These are phyloP conservation scores for Backusella westeae DNA, from an alignment of 192 early-diverging fungal genomes.

Conservation along the genomic window DNA sequence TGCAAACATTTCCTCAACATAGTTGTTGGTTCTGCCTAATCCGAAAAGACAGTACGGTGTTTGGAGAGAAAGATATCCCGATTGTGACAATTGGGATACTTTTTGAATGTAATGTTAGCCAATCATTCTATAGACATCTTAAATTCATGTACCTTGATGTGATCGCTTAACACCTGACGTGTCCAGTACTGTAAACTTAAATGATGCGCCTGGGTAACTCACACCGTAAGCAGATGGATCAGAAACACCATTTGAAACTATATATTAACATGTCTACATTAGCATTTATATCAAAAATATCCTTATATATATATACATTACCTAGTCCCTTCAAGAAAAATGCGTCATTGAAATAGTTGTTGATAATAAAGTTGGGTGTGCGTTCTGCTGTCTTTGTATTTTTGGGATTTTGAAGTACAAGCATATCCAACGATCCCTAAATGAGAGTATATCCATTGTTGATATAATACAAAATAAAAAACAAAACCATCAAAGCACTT, in stretches of 20 bases:
- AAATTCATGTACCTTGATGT: conserved; percentile 51
- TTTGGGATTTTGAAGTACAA: conserved; percentile 54
- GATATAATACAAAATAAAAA: not conserved
- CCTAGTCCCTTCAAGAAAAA: conserved; percentile 88
- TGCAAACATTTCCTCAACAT: conserved; percentile 91
- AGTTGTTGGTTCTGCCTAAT: conserved; percentile 93
- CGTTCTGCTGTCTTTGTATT: conserved; percentile 43
- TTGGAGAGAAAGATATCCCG: conserved; percentile 70
- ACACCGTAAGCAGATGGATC: conserved; percentile 68
- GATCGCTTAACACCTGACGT: conserved; percentile 75
- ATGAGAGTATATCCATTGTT: not conserved
- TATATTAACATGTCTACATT: not conserved
- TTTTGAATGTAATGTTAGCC: not conserved
- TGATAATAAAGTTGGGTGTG: conserved; percentile 62
- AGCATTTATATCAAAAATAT: not conserved
- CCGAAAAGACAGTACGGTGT: conserved; percentile 86
- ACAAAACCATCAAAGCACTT: conserved; percentile 30
- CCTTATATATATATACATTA: not conserved
- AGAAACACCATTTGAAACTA: conserved; percentile 65
- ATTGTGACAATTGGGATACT: conserved; percentile 79
- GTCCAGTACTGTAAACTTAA: conserved; percentile 87
- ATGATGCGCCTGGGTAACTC: conserved; percentile 76
- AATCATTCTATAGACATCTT: no score
- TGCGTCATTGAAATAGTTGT: conserved; percentile 93
- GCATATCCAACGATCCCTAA: conserved; percentile 79